Conservation (phyloP, 2,329 filamentous ascomycete species). For the Fusarium liriodendri region DNA sequence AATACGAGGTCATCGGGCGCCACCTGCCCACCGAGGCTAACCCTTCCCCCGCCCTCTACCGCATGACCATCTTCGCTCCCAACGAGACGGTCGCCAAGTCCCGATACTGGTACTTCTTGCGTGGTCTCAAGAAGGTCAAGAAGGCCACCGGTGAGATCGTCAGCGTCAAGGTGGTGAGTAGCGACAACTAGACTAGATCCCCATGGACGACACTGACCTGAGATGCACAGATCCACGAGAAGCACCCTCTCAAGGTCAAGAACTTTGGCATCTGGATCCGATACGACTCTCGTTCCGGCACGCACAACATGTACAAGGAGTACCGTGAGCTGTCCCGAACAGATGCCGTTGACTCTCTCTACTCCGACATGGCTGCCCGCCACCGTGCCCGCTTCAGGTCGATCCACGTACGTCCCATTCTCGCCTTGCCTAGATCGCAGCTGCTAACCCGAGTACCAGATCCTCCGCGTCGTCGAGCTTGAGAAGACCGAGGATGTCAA, state of each 20-base stretch:
- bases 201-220: background rate
- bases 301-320: conserved; percentile 99
- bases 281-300: conserved; percentile 99
- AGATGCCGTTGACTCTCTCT: conserved; percentile 95
- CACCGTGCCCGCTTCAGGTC: conserved; percentile 97
- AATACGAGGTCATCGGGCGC: conserved; percentile 99
- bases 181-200: background rate
- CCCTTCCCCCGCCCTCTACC: conserved; percentile 98
- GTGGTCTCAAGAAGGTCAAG: conserved; percentile 99
- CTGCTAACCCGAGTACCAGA: conserved; percentile 62
- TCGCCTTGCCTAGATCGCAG: background rate
- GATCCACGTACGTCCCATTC: conserved; percentile 83
- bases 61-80: conserved; percentile 99
- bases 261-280: conserved; percentile 99
- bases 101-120: conserved; percentile 99
- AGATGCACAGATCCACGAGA: conserved; percentile 89
- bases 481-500: conserved; percentile 95
- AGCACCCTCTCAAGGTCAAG: conserved; percentile 99
- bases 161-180: conserved; percentile 90
- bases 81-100: conserved; percentile 99
- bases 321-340: conserved; percentile 98
- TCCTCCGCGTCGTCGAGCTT: conserved; percentile 97
- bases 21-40: conserved; percentile 98
- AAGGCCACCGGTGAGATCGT: conserved; percentile 99
- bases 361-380: conserved; percentile 99